Evolutionary conservation across 1,284 basidiomycete species (phyloP).

Genomic region (Cutaneotrichosporon arboriforme): DNA sequence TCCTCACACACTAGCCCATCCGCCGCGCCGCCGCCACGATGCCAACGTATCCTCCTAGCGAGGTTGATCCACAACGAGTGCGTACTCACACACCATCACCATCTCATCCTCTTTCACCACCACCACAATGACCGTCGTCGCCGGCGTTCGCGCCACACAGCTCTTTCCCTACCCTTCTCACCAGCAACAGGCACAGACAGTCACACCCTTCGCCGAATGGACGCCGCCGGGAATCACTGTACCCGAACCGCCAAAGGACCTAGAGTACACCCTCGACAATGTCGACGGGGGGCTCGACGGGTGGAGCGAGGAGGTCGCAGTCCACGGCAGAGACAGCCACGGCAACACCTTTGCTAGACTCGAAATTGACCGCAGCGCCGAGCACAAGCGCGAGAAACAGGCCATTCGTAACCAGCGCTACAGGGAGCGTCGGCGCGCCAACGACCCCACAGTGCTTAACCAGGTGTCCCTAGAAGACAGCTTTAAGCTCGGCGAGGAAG

Average conservation of each 20-base stretch:
- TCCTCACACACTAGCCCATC: not conserved
- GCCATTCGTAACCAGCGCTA: not conserved
- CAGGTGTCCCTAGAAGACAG: conserved; percentile 18
- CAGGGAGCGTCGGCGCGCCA: not conserved
- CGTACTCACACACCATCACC: not conserved
- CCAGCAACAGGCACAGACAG: not conserved
- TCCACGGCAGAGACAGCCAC: conserved; percentile 6
- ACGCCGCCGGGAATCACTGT: not conserved
- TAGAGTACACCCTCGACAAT: not conserved
- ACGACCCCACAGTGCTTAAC: not conserved
- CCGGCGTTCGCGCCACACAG: no score
- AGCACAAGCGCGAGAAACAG: not conserved
- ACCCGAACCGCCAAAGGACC: not conserved
- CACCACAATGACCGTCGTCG: no score
- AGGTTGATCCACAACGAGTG: not conserved
- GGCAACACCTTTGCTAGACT: conserved; percentile 6
- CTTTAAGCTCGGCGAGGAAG: conserved; percentile 30
- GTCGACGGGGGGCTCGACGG: conserved; percentile 4
- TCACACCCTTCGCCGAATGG: conserved; percentile 8
- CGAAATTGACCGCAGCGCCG: not conserved
- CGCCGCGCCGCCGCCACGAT: not conserved
- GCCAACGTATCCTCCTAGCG: not conserved
- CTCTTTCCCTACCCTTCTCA: not conserved
- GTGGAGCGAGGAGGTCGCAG: not conserved
- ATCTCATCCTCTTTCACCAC: not conserved